Evolutionary conservation across 2,329 filamentous ascomycete genomes (phyloP), one percentile per base, ranked within the genome.

Genomic region (Aspergillus viridinutans): DNA sequence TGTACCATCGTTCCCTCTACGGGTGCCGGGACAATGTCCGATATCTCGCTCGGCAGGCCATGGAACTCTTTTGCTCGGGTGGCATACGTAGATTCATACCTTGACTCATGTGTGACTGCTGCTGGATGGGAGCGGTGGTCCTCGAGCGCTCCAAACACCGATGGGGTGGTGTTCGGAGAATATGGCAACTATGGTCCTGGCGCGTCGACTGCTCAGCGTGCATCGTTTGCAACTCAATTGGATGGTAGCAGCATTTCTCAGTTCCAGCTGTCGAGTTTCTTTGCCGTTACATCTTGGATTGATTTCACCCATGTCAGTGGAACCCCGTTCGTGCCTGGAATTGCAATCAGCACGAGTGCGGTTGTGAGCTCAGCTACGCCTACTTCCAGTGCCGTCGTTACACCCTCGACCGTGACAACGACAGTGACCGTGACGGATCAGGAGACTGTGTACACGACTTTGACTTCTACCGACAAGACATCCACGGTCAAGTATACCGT

Each of bases 261-360:
- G 53, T 78, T 76, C 53, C 68, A 78, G 63, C 62, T 78, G 35
- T 63, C 67, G 6, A 73, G 66, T 56, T 78, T 78, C 63, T 78
- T 79, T 56, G 59, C 69, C 1, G 66, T 67, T 1, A 77, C 70
- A 1, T 67, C 69, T 6, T 78, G 75, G 72, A 78, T 79, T 60
- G 72, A 79, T 56, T 74, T 77, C 54, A 71, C 72, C 2, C 68
- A 70, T 40, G 64, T 78, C 17, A 64, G 70, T 53, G 67, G 70
- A 1, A 66, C 69, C 53, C 76, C 76, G 0, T 79, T 78, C 54
- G 60, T 60, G 2, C 65, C 70, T 10, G 70, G 68, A 12, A 21
- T 9, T 20, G 8, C 10, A 5, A 5, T 43, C 20, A 21, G 1
- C 6, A 20, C 40, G 9, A 43, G 40, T 21, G 17, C 7, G 17